These are phyloP conservation scores for Setaria italica DNA, from an alignment of 202 grass and related monocot species.

Conservation along the genomic window DNA sequence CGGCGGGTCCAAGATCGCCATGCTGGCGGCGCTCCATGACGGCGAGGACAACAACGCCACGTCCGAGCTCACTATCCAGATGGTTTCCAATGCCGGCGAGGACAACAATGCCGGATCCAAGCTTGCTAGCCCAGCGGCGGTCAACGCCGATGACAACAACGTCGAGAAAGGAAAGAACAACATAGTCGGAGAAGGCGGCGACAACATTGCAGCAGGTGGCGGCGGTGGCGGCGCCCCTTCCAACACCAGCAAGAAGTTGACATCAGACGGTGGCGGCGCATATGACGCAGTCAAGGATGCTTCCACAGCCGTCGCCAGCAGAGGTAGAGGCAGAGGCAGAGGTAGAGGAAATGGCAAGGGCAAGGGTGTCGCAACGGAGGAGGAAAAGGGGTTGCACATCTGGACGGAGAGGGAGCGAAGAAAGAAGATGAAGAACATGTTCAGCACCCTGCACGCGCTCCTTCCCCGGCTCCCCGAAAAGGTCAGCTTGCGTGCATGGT, in stretches of 20 bases:
- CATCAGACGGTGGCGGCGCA: too few relatives aligned
- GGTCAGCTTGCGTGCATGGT: constrained; percentile 13
- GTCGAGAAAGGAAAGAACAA: not conserved
- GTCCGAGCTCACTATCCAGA: constrained; percentile 7
- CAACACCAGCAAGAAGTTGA: not conserved
- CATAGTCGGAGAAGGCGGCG: not conserved
- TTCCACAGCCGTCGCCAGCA: not conserved
- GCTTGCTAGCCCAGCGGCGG: not conserved
- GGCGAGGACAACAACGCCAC: not conserved
- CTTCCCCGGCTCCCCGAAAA: constrained; percentile 59
- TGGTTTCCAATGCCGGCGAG: not conserved
- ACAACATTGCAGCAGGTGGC: not conserved
- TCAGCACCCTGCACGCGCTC: constrained; percentile 53
- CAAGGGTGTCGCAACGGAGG: not conserved
- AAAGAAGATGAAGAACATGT: constrained; percentile 76
- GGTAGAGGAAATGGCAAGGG: not conserved
- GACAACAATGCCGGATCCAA: not conserved
- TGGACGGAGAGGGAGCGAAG: constrained; percentile 58
- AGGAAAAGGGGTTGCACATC: constrained; percentile 40
- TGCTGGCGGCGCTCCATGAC: not conserved
- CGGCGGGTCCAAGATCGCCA: constrained; percentile 13
- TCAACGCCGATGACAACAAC: not conserved
- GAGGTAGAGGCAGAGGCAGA: not conserved
- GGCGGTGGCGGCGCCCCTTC: not conserved
- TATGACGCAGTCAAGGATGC: not conserved